Conservation (phyloP, 352 stramenopile species). For the Phytopythium ostracodes region DNA sequence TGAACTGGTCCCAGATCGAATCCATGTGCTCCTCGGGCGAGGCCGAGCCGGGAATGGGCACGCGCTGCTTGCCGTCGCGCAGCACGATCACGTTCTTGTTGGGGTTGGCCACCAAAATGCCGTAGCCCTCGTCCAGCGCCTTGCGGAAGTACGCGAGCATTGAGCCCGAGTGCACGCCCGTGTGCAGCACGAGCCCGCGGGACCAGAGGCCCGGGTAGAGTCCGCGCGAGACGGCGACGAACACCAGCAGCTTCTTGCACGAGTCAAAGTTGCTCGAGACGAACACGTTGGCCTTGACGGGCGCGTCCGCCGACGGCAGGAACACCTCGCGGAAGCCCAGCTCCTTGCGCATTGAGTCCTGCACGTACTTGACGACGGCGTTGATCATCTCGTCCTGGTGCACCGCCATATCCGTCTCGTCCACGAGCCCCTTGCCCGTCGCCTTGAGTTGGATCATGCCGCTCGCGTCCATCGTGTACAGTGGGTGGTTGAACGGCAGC, state of each 20-base stretch:
- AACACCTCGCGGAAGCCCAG: conserved; percentile 76
- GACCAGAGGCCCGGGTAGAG: conserved; percentile 85
- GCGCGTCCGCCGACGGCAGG: conserved; percentile 58
- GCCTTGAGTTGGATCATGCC: conserved; percentile 86
- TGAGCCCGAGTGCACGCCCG: conserved; percentile 80
- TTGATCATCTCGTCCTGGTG: conserved; percentile 89
- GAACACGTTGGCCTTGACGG: conserved; percentile 83
- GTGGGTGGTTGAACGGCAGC: conserved; percentile 68
- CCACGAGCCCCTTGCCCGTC: conserved; percentile 63
- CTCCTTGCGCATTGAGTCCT: conserved; percentile 80
- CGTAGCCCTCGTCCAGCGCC: conserved; percentile 79
- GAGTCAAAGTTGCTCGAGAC: conserved; percentile 79
- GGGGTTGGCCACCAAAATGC: conserved; percentile 86
- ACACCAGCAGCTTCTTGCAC: conserved; percentile 80
- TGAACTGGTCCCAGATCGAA: conserved; percentile 84
- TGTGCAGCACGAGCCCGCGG: conserved; percentile 77
- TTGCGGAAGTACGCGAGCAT: conserved; percentile 90
- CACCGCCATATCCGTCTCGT: conserved; percentile 82
- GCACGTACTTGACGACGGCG: conserved; percentile 80
- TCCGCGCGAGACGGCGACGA: conserved; percentile 78
- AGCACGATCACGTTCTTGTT: conserved; percentile 89
- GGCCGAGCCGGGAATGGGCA: conserved; percentile 80
- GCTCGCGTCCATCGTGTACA: conserved; percentile 82
- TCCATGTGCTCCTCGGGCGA: conserved; percentile 88
- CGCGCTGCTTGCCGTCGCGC: conserved; percentile 70